Evolutionary conservation across 1,139 yeast genomes (phyloP), one percentile per base, ranked within the genome.

Genomic region (Suhomyces ambrosiae): DNA sequence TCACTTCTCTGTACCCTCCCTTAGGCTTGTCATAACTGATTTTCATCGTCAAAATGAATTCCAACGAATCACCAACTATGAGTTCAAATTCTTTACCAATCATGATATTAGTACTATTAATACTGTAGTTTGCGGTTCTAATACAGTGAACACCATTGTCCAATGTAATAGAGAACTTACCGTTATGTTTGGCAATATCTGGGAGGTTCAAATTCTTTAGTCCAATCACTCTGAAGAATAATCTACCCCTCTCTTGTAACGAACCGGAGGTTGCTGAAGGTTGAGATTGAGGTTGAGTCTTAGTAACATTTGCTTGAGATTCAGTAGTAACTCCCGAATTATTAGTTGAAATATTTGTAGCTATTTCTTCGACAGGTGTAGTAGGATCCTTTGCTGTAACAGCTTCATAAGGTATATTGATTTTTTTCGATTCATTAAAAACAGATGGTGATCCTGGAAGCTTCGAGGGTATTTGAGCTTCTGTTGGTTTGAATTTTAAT

Each of bases 81-180:
- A 88, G 66, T 57, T 90, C 97, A 58, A 89, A 89, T 56, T 92
- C 97, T 53, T 87, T 90, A 37, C 82, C 81, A 36, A 90, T 67
- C 7, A 61, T 43, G 15, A 80, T 68, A 16, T 64, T 61, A 26
- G 58, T 60, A 9, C 65, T 54, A 3, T 65, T 61, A 40, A 87
- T 54, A 5, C 65, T 60, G 48, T 79, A 71, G 53, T 77, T 78
- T 21, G 86, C 82, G 0, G 97, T 90, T 30, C 82, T 79, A 32
- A 89, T 80, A 41, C 92, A 80, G 55, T 92, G 96, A 26, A 84
- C 80, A 2, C 97, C 96, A 59, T 92, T 92, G 59, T 92, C 97
- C 48, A 92, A 69, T 7, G 88, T 80, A 30, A 89, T 55, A 31
- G 80, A 77, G 60, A 86, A 82, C 37, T 75, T 73, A 2, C 90